Conservation (phyloP, 1,139 yeast genomes). For the Magnusiomyces fungicola region DNA sequence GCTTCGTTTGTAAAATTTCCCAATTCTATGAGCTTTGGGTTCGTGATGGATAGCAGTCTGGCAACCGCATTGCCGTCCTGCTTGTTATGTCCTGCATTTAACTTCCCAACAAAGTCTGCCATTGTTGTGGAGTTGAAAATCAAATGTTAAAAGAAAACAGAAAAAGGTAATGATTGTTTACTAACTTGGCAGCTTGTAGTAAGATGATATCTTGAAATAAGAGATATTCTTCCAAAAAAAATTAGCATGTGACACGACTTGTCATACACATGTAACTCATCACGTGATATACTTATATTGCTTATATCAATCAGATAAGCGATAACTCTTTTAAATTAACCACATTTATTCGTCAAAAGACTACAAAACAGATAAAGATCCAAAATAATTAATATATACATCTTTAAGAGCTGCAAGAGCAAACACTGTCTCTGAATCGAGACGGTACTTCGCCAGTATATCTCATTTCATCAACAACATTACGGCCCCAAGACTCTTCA, state of each 20-base stretch:
- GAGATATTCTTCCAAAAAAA: no score
- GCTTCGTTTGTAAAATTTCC: slow-evolving; percentile 23
- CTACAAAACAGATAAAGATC: background rate
- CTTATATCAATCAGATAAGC: no score
- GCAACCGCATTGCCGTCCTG: slow-evolving; percentile 24
- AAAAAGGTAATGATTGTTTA: no score
- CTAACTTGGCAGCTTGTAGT: no score
- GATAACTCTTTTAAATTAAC: no score
- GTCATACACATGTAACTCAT: no score
- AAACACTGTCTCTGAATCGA: slow-evolving; percentile 24
- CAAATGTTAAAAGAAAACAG: background rate
- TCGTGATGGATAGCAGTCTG: slow-evolving; percentile 22
- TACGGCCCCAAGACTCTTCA: slow-evolving; percentile 30
- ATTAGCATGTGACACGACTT: no score
- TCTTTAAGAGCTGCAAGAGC: slow-evolving; percentile 26
- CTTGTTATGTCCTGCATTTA: slow-evolving; percentile 17
- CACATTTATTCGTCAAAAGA: no score
- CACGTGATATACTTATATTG: no score
- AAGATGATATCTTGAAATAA: no score
- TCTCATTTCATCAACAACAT: slow-evolving; percentile 22
- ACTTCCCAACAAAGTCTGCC: slow-evolving; percentile 17
- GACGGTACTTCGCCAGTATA: slow-evolving; percentile 27
- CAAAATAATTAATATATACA: background rate
- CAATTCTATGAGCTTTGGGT: slow-evolving; percentile 18
- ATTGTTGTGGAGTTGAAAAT: background rate